A percentile compares a stretch with the other conserved stretches of the same genome.
phyloP scores from a whole-genome alignment of 2,329 filamentous ascomycete species.

The Cladosporium cucumerinum region DNA sequence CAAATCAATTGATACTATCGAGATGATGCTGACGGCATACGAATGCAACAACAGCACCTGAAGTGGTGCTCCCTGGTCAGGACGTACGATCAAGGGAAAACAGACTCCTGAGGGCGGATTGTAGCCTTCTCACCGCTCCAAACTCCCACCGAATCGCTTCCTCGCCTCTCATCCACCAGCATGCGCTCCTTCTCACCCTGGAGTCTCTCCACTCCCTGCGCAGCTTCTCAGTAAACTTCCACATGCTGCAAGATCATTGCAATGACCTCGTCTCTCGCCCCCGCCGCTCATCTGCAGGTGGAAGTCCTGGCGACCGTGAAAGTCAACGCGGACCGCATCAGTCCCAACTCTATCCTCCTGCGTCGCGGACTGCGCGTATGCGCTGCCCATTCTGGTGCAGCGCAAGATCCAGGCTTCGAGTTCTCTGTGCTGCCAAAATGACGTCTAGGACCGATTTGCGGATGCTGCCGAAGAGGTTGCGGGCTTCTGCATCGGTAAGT shows the following conservation, averaged over 20 bases:
- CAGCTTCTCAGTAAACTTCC: not conserved
- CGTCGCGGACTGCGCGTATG: not conserved
- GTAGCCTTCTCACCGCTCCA: not conserved
- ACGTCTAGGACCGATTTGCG: not conserved
- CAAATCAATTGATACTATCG: not conserved
- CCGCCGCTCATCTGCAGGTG: not conserved
- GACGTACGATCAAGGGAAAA: not conserved
- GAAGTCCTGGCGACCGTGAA: not conserved
- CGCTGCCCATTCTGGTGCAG: not conserved
- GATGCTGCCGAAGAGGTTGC: not conserved
- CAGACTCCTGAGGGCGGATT: not conserved
- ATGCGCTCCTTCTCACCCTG: not conserved
- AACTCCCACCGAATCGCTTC: no score
- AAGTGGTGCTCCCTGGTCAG: no score
- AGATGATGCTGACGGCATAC: not conserved
- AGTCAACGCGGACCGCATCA: not conserved
- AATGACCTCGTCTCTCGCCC: not conserved
- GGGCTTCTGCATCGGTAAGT: not conserved
- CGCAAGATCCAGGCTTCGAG: not conserved
- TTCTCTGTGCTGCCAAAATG: not conserved
- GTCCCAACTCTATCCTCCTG: not conserved
- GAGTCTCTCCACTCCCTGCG: not conserved
- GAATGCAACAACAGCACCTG: no score
- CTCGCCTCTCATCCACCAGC: not conserved
- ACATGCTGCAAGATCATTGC: not conserved